phyloP scores from a whole-genome alignment of 73 alveolate species.

The Tetrahymena malaccensis region DNA sequence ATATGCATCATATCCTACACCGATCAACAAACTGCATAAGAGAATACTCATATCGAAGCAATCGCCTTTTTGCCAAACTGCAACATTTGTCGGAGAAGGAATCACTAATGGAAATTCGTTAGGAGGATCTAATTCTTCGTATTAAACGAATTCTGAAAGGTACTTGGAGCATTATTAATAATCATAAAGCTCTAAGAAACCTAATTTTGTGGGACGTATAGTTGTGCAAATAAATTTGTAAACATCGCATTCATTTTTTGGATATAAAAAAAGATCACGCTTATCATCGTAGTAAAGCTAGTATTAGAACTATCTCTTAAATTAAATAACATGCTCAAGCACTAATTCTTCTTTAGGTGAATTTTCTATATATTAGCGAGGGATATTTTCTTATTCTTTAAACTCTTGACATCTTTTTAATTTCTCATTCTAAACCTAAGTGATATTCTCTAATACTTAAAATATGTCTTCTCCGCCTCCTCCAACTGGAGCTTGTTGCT shows the following conservation, averaged over 20 bases:
- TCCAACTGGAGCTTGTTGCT: neutral
- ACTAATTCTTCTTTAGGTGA: conserved; percentile 91
- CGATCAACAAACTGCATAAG: conserved; percentile 80
- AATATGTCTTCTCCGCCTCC: neutral
- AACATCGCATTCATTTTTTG: conserved; percentile 86
- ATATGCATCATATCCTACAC: conserved; percentile 96
- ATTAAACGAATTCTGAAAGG: conserved; percentile 84
- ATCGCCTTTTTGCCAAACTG: conserved; percentile 91
- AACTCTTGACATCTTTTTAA: neutral
- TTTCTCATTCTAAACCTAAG: neutral
- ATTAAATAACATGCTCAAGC: conserved; percentile 86
- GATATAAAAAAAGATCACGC: conserved; percentile 72
- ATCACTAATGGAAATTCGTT: conserved; percentile 82
- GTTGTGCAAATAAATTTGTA: conserved; percentile 87
- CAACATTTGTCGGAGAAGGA: conserved; percentile 93
- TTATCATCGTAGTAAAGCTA: conserved; percentile 65
- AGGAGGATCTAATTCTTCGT: conserved; percentile 85
- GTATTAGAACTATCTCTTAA: conserved; percentile 55
- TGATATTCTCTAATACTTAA: neutral
- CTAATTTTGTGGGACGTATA: conserved; percentile 75
- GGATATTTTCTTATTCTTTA: neutral
- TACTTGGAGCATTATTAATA: conserved; percentile 87
- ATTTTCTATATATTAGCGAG: conserved; percentile 43
- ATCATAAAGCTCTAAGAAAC: conserved; percentile 87
- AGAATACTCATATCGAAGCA: conserved; percentile 86